phyloP scores from a whole-genome alignment of 768 basidiomycete genomes.

The Rhodotorula diobovata region DNA sequence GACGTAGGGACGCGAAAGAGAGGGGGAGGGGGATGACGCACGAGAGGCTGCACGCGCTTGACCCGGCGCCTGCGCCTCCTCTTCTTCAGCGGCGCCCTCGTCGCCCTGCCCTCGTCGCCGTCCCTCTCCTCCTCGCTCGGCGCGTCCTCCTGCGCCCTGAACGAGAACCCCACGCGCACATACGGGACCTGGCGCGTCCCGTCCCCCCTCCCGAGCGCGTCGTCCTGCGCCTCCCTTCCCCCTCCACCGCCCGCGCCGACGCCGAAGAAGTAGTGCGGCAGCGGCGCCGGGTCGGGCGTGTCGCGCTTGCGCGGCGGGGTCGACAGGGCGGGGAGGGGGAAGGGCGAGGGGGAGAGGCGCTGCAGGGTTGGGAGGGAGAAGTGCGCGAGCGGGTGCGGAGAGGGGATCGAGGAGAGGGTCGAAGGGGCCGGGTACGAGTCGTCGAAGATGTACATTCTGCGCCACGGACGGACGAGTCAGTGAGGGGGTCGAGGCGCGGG shows the following conservation, averaged over 20 bases:
- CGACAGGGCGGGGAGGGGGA: background rate
- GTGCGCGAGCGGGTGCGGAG: slow-evolving; percentile 8
- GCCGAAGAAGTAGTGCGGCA: slow-evolving; percentile 12
- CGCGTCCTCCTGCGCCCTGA: background rate
- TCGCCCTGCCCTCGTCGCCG: slow-evolving; percentile 4
- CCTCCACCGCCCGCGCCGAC: background rate
- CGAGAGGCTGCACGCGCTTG: background rate
- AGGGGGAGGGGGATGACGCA: background rate
- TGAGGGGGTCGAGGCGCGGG: background rate
- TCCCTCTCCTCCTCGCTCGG: background rate
- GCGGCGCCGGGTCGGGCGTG: background rate
- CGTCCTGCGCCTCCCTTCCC: background rate
- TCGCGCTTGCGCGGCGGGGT: background rate
- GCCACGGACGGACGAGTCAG: background rate
- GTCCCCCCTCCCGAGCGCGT: background rate
- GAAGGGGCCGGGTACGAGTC: slow-evolving; percentile 15
- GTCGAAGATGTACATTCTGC: slow-evolving; percentile 25
- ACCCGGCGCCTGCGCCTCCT: background rate
- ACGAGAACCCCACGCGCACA: slow-evolving; percentile 12
- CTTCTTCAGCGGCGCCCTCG: background rate
- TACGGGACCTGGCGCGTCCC: background rate
- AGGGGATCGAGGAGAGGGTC: background rate
- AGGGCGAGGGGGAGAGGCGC: background rate
- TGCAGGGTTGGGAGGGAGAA: background rate
- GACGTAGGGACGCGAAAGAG: background rate